Evolutionary conservation across 352 stramenopile species (phyloP).

Genomic region (Plasmopara muralis): DNA sequence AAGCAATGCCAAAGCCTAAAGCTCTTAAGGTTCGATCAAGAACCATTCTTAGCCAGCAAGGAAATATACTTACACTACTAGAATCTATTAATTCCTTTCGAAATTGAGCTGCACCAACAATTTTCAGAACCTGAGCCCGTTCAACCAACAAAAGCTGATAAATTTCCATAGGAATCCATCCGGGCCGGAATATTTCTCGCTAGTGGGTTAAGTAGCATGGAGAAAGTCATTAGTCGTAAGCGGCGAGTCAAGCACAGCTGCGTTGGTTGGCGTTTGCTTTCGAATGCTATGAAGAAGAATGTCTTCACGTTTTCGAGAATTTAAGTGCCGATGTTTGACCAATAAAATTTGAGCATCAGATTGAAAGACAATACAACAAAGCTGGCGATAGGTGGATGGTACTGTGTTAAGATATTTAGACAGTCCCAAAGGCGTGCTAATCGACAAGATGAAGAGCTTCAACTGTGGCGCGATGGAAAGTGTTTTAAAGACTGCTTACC

Average conservation of each 20-base stretch:
- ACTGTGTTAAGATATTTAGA: slow-evolving; percentile 1
- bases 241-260: not conserved
- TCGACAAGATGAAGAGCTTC: slow-evolving; percentile 2
- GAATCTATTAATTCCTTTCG: no score
- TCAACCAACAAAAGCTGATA: not conserved
- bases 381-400: not conserved
- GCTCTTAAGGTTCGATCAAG: no score
- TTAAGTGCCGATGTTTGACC: slow-evolving; percentile 1
- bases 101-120: no score
- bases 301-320: not conserved
- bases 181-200: not conserved
- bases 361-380: slow-evolving; percentile 7
- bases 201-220: not conserved
- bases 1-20: no score
- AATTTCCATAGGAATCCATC: not conserved
- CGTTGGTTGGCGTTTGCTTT: not conserved
- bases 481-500: not conserved
- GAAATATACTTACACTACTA: no score
- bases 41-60: no score
- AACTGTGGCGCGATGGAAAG: not conserved
- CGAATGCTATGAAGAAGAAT: slow-evolving; percentile 1
- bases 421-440: slow-evolving; percentile 1
- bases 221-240: not conserved
- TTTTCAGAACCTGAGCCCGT: no score
- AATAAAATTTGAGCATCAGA: slow-evolving; percentile 1